Conservation (phyloP, 306 rosid genomes). For the Cotoneaster glaucophyllus region DNA sequence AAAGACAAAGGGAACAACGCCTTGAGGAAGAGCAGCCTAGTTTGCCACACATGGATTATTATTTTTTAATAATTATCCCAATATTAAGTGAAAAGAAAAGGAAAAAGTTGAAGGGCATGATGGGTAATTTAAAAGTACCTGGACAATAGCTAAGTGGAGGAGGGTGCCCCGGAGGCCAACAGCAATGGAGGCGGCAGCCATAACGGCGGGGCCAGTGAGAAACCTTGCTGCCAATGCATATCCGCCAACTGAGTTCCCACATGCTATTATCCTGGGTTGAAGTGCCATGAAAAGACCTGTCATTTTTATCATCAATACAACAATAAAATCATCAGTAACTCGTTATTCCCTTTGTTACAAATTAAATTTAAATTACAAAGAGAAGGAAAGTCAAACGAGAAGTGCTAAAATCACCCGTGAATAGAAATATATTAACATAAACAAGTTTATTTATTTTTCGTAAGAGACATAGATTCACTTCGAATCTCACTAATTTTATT, state of each 20-base stretch:
- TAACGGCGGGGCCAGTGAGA: constrained; percentile 95
- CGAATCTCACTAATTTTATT: too few relatives aligned
- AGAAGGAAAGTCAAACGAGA: too few relatives aligned
- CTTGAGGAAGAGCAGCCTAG: constrained; percentile 98
- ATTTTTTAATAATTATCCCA: neutral
- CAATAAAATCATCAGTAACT: neutral
- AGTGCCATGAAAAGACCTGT: constrained; percentile 95
- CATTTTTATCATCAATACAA: neutral
- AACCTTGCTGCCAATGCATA: constrained; percentile 94
- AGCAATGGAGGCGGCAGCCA: constrained; percentile 93
- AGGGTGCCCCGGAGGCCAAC: constrained; percentile 90
- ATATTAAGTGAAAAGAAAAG: too few relatives aligned
- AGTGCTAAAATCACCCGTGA: too few relatives aligned
- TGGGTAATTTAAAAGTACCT: constrained; percentile 38
- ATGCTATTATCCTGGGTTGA: constrained; percentile 94
- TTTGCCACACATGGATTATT: neutral
- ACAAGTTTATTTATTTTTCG: neutral
- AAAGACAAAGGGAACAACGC: constrained; percentile 95
- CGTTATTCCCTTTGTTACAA: too few relatives aligned
- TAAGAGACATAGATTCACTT: too few relatives aligned
- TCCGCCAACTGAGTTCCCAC: constrained; percentile 89
- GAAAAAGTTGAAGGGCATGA: neutral
- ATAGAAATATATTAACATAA: too few relatives aligned
- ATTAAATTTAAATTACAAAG: too few relatives aligned
- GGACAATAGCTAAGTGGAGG: constrained; percentile 89